Conservation (phyloP, 2,329 filamentous ascomycete species). For the Sporothrix schenckii region DNA sequence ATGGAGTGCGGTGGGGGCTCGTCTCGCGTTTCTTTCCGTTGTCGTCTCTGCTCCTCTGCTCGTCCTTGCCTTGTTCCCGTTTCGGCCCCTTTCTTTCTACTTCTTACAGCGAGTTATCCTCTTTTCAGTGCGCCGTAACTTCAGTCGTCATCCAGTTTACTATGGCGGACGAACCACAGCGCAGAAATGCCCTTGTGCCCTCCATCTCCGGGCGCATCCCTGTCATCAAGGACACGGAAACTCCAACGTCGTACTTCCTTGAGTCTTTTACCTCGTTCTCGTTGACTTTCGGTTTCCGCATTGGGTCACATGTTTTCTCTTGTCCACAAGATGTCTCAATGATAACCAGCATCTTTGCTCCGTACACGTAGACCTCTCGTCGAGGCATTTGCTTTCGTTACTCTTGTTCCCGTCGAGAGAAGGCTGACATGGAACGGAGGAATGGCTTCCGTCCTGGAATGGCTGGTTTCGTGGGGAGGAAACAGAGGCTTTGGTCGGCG, state of each 20-base stretch:
- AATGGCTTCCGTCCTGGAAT: background rate
- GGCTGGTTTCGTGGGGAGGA: too few relatives aligned
- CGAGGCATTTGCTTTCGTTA: too few relatives aligned
- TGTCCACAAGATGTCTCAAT: background rate
- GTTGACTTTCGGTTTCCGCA: conserved; percentile 8
- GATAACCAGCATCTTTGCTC: background rate
- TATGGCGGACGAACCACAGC: conserved; percentile 12
- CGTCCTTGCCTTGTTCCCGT: background rate
- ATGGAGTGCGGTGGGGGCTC: conserved; percentile 23
- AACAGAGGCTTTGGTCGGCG: conserved; percentile 4
- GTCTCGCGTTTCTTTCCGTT: background rate
- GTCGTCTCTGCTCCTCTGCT: background rate
- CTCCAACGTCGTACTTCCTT: too few relatives aligned
- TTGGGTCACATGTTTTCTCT: conserved; percentile 8
- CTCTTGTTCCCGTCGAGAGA: background rate
- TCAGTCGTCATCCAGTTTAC: background rate
- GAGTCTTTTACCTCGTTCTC: background rate
- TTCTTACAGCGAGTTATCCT: background rate
- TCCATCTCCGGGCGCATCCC: background rate
- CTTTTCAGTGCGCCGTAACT: background rate
- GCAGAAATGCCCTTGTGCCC: background rate
- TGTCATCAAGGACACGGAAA: background rate
- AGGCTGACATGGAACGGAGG: background rate
- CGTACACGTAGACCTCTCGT: too few relatives aligned
- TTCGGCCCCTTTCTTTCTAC: too few relatives aligned